Evolutionary conservation across 768 basidiomycete genomes (phyloP), one percentile per base, ranked within the genome.

Genomic region (Podaxis sp.): DNA sequence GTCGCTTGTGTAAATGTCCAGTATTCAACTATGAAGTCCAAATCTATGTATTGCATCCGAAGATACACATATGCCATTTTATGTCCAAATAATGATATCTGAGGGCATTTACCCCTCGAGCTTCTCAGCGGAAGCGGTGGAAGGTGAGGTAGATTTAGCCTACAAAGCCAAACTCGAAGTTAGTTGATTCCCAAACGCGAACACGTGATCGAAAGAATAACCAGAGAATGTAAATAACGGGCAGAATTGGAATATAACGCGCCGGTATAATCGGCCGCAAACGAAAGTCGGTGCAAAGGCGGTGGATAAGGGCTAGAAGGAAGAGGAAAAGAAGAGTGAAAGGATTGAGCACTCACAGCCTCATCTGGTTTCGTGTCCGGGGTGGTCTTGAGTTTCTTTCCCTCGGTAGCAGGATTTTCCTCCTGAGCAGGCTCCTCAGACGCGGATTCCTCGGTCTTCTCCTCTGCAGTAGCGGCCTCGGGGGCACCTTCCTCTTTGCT

Each of bases 31-130:
- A 10, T 24, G 22, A 50, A 24, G 22, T 26, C 12, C 10, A 59
- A 22, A 20, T 59, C 57, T 24, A 61, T 55, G 15, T 17, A 37
- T 44, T 30, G 44, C 24, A 49, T 46, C 52, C 53, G 15, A 26
- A 2, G 22, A 28, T 56, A 40, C 54, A 38, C 36, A 24, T 7
- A 51, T 38, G 24, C 7, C 22, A n/a, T 54, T 51, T 26, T 20
- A n/a, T 24, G n/a, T 7, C 17, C 22, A 6, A 46, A 54, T 56
- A 62, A 56, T 30, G 46, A 62, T 56, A 48, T 56, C 56, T 40
- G 54, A 36, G 15, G 48, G 12, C 7, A 15, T 26, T 50, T 17
- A 56, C 5, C 38, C 54, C 28, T 56, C 24, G 20, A 36, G 17
- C 37, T 56, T 56, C 36, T 53, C 38, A 50, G 57, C n/a, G 41